These are phyloP conservation scores for Russula ochroleuca DNA, from an alignment of 768 basidiomycete species.

Conservation along the genomic window DNA sequence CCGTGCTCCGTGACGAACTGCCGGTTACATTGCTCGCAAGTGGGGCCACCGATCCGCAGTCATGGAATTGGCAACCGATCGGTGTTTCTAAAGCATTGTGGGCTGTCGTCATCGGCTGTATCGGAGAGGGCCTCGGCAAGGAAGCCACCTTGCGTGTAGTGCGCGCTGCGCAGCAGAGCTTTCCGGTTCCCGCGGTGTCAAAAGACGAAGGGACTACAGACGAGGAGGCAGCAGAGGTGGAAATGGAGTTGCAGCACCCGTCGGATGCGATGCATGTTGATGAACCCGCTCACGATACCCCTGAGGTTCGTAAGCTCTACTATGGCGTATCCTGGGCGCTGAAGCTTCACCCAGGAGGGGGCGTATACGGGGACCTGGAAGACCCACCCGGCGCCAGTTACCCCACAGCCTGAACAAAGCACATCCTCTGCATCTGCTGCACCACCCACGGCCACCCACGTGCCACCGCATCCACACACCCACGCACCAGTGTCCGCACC, in stretches of 20 bases:
- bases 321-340: not conserved
- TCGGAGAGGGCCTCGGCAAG: constrained; percentile 56
- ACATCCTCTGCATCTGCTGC: constrained; percentile 13
- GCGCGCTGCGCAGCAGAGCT: constrained; percentile 52
- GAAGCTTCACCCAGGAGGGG: constrained; percentile 14
- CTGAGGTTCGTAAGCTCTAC: constrained; percentile 15
- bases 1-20: constrained; percentile 67
- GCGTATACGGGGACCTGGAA: constrained; percentile 22
- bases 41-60: constrained; percentile 42
- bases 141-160: constrained; percentile 59
- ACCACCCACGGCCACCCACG: constrained; percentile 25
- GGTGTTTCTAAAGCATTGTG: constrained; percentile 68
- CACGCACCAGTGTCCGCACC: constrained; percentile 22
- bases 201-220: constrained; percentile 17
- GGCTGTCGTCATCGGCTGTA: constrained; percentile 62
- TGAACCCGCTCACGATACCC: constrained; percentile 17
- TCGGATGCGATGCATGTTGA: constrained; percentile 25
- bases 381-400: constrained; percentile 17
- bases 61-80: constrained; percentile 76
- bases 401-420: constrained; percentile 19
- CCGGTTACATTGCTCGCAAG: constrained; percentile 59
- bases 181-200: constrained; percentile 29
- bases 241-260: constrained; percentile 21
- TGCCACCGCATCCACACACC: constrained; percentile 28
- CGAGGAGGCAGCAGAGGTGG: constrained; percentile 3